phyloP scores from a whole-genome alignment of 1,284 basidiomycete genomes.

The Sutorius eximius region DNA sequence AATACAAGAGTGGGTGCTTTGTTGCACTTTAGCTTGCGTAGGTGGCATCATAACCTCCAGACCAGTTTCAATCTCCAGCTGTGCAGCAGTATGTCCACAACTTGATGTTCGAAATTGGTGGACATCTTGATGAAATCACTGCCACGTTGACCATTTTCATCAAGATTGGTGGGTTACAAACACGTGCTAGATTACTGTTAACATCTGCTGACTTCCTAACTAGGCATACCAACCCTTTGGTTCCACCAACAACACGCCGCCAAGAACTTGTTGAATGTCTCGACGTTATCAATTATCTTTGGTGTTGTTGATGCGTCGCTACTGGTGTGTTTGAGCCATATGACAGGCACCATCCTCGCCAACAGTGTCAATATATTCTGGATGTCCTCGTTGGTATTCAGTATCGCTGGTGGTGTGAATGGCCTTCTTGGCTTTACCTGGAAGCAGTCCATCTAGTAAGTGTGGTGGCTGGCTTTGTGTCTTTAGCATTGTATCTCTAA shows the following conservation, averaged over 20 bases:
- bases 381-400: constrained; percentile 61
- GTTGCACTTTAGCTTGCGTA: constrained; percentile 16
- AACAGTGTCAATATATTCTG: constrained; percentile 56
- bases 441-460: constrained; percentile 61
- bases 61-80: constrained; percentile 50
- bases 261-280: constrained; percentile 51
- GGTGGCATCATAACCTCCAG: constrained; percentile 12
- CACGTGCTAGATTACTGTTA: not conserved
- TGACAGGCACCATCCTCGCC: constrained; percentile 21
- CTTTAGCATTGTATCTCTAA: not conserved
- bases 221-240: constrained; percentile 59
- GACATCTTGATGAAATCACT: constrained; percentile 53
- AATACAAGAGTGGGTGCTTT: constrained; percentile 25
- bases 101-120: constrained; percentile 48
- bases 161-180: constrained; percentile 46
- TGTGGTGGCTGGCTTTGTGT: constrained; percentile 13
- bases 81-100: constrained; percentile 59
- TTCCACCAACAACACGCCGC: constrained; percentile 58
- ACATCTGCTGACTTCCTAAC: constrained; percentile 6
- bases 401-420: constrained; percentile 59
- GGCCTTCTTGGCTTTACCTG: constrained; percentile 56
- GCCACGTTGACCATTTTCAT: constrained; percentile 49
- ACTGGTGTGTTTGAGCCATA: constrained; percentile 45
- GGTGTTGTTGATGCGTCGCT: constrained; percentile 54
- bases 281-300: constrained; percentile 60